A percentile compares a stretch with the other conserved stretches of the same genome.
Conservation (phyloP, 768 basidiomycete genomes). For the Omphalotus guepiniiformis region DNA sequence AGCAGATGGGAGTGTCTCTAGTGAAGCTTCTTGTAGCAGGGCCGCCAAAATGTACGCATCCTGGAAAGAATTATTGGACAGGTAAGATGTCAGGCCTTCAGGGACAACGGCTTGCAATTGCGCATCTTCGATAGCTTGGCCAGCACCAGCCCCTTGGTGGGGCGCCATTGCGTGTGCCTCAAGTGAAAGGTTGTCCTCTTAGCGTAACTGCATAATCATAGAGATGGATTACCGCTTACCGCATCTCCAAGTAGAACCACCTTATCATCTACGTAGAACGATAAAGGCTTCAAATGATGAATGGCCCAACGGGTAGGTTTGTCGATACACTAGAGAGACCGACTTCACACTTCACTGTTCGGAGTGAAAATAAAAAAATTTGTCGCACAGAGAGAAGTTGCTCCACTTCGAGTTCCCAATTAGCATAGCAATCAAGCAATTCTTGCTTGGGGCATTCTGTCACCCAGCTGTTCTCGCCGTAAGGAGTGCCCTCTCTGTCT, state of each 20-base stretch:
- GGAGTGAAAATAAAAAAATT: not conserved
- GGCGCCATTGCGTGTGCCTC: slow-evolving; percentile 27
- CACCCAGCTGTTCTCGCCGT: slow-evolving; percentile 27
- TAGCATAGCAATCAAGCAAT: slow-evolving; percentile 26
- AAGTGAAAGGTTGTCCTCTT: not conserved
- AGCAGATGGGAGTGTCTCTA: slow-evolving; percentile 17
- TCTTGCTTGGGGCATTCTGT: slow-evolving; percentile 26
- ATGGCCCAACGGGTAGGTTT: slow-evolving; percentile 35
- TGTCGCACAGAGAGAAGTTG: slow-evolving; percentile 22
- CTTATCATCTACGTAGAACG: slow-evolving; percentile 29
- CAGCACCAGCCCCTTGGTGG: slow-evolving; percentile 25
- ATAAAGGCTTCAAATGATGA: slow-evolving; percentile 30
- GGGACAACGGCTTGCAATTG: not conserved
- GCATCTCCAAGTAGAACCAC: slow-evolving; percentile 45
- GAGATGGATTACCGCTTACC: slow-evolving; percentile 21
- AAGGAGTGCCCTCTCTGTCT: slow-evolving; percentile 24
- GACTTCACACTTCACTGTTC: not conserved
- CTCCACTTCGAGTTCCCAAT: slow-evolving; percentile 31
- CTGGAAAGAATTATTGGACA: slow-evolving; percentile 9
- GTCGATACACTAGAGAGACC: slow-evolving; percentile 25
- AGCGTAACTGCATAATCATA: not conserved
- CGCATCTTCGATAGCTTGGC: slow-evolving; percentile 26
- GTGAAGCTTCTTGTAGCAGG: slow-evolving; percentile 17
- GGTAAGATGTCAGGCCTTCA: not conserved
- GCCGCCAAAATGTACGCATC: slow-evolving; percentile 24